Evolutionary conservation across 257 asterid species (phyloP), one percentile per base, ranked within the genome.

Genomic region (Solanum sitiens): DNA sequence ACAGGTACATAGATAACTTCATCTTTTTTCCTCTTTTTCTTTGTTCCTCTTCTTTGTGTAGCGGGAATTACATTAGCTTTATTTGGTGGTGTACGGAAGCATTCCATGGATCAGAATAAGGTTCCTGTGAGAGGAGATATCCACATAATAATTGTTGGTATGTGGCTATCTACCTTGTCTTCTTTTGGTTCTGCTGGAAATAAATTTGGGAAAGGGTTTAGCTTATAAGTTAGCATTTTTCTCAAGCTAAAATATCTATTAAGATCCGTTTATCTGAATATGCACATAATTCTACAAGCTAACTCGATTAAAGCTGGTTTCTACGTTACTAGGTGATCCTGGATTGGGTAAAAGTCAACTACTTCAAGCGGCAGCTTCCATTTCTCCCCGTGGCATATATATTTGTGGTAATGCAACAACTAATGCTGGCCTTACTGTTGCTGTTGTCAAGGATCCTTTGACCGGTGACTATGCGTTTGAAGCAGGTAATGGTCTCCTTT

Each of bases 121-220:
- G 99, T 97, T n/a, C 99, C 99, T 45, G 99, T 95, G 84, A 90
- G 99, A 91, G 98, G 99, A 84, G 98, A 97, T 91, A 97, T 97
- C 86, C 99, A 97, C 89, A 92, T 95, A 85, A 93, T 97, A 88
- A 87, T 95, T 85, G 99, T 97, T 88, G 99, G 99, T 96, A 93
- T 37, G 83, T 76, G 59, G 95, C 79, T 12, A 30, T 80, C 25
- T 85, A 77, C 25, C 59, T 85, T 27, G 44, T 68, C 42, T 42
- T 79, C 76, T 42, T 74, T 67, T 87, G 12, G 59, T 76, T 35
- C 59, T 76, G 33, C 83, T 76, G 83, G 59, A 40, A 76, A 40
- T 76, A 0, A 76, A n/a, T n/a, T 76, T 0, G 12, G 59, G 35
- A 23, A 76, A 76, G 61, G 3, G 65, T 16, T 40, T 65, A 44